A percentile compares a stretch with the other conserved stretches of the same genome.
Evolutionary conservation across 371 early-diverging fungal genomes (phyloP).

Genomic region (Actinomortierella ambigua): DNA sequence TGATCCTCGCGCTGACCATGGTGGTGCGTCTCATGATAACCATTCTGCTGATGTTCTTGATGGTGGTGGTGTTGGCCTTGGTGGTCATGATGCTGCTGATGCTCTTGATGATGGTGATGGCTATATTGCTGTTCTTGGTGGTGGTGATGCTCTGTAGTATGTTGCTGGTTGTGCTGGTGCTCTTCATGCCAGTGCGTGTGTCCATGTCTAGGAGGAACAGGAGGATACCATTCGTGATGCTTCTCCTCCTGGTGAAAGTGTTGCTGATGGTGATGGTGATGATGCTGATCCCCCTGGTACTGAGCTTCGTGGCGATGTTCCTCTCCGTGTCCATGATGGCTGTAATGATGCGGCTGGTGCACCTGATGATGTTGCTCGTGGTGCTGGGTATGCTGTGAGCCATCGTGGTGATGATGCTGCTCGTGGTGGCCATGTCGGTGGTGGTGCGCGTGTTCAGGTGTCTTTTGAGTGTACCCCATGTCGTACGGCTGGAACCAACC

Average conservation of each 20-base stretch:
- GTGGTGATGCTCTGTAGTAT: too few relatives aligned
- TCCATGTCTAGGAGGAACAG: background rate
- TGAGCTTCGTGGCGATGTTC: too few relatives aligned
- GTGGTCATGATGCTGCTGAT: background rate
- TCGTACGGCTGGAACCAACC: slow-evolving; percentile 42
- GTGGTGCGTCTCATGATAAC: slow-evolving; percentile 3
- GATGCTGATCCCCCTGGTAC: too few relatives aligned
- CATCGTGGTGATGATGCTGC: slow-evolving; percentile 17
- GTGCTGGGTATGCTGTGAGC: slow-evolving; percentile 1
- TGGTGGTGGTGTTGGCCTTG: too few relatives aligned
- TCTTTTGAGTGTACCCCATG: too few relatives aligned
- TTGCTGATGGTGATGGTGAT: slow-evolving; percentile 6
- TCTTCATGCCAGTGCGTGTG: slow-evolving; percentile 7
- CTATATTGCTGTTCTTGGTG: slow-evolving; percentile 1
- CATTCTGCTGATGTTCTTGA: background rate
- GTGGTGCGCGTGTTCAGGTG: slow-evolving; percentile 2
- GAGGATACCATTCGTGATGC: slow-evolving; percentile 6
- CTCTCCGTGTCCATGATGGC: background rate
- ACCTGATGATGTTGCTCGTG: slow-evolving; percentile 14
- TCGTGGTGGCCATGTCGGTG: slow-evolving; percentile 5
- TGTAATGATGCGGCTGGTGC: slow-evolving; percentile 10
- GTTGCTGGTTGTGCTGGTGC: slow-evolving; percentile 1
- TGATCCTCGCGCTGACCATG: slow-evolving; percentile 18
- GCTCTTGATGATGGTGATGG: slow-evolving; percentile 6
- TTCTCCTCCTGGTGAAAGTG: slow-evolving; percentile 11